Conservation (phyloP, 345 rosid species). For the Toxicodendron radicans region DNA sequence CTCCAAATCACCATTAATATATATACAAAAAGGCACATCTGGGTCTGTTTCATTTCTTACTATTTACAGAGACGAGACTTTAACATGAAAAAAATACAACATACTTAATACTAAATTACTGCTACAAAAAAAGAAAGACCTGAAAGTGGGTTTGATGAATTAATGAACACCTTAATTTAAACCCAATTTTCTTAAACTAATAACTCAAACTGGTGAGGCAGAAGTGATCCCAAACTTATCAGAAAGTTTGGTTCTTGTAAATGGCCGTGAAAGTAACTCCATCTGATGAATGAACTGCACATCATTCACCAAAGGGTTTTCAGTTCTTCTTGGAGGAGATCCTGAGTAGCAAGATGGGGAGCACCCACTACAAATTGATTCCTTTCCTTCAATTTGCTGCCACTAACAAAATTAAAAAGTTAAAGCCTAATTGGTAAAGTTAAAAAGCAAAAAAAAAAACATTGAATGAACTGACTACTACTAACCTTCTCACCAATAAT, state of each 20-base stretch:
- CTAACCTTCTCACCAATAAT: slow-evolving; percentile 51
- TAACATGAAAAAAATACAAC: no score
- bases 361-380: slow-evolving; percentile 40
- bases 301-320: slow-evolving; percentile 72
- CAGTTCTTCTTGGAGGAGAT: slow-evolving; percentile 79
- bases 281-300: slow-evolving; percentile 62
- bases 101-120: no score
- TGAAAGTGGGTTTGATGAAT: not conserved
- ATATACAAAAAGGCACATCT: no score
- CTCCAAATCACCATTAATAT: no score
- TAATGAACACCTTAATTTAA: not conserved
- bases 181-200: not conserved
- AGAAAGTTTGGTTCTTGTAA: slow-evolving; percentile 53
- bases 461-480: not conserved
- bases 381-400: slow-evolving; percentile 41
- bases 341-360: slow-evolving; percentile 48
- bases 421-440: not conserved
- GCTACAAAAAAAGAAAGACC: no score
- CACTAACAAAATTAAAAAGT: not conserved
- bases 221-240: slow-evolving; percentile 40
- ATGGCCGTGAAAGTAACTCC: slow-evolving; percentile 64
- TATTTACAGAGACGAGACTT: no score
- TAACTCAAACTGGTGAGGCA: slow-evolving; percentile 30
- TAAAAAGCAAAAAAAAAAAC: no score
- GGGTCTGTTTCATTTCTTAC: no score